Base-by-base conservation (phyloP, 2,329 filamentous ascomycete genomes). In the Capronia coronata region DNA sequence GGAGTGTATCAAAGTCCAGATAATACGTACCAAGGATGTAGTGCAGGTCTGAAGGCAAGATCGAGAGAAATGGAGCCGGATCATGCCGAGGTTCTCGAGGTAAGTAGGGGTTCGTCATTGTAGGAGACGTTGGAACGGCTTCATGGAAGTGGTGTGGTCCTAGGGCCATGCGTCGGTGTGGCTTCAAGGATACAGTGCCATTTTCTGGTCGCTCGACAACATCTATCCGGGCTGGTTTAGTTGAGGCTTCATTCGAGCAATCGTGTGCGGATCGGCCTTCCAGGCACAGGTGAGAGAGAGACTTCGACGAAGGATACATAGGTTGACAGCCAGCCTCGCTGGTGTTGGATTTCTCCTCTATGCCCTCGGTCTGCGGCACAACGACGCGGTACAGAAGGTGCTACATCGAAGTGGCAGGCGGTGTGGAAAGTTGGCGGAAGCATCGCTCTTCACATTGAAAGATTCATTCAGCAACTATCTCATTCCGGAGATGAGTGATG, bases 1-100 rank as follows among this genome's bases (percentile, higher is more conserved):
- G 52, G 21, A 58, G 29, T 9, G 49, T 49, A 35, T 58, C 51
- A 16, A 55, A 58, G 29, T 51, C 46, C 13, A 58, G 27, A 37
- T 51, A 52, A 8, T 32, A 16, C 2, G 44, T 46, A 21, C 46
- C 53, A 6, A 56, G 22, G 21, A 50, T 27, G 30, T 52, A 46
- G 37, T 56, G 53, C 14, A 56, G 9, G 35, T 56, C 49, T n/a
- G 43, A 25, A 25, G 53, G 47, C 13, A 56, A 23, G 23, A 52
- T 38, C 5, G 47, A 29, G 27, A 56, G 38, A 30, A 56, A 53
- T n/a, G 47, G 43, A 43, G 42, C 40, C 34, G 39, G 34, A 14
- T 44, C 46, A 7, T 40, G 10, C 14, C 10, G 38, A 14, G 19
- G 16, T 5, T 25, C 22, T 25, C 22, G 43, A 3, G n/a, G n/a